Percentiles rank a stretch among this genome's conserved stretches.
These are phyloP conservation scores for Hypoxylon sp. DNA, from an alignment of 2,329 filamentous ascomycete genomes.

Conservation along the genomic window DNA sequence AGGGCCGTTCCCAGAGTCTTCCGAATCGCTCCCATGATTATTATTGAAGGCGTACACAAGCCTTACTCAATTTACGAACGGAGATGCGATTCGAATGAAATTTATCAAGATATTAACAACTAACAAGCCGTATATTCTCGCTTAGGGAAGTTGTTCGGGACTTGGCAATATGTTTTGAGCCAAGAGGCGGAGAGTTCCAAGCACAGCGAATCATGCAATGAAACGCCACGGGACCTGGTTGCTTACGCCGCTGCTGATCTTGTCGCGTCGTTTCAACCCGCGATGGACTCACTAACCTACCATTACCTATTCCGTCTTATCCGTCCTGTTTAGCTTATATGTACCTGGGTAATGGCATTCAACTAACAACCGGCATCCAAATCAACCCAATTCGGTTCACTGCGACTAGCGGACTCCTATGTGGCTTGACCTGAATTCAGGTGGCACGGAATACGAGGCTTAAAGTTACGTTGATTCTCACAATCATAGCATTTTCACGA, in stretches of 20 bases:
- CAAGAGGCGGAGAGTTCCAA: slow-evolving; percentile 7
- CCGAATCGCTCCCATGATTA: slow-evolving; percentile 30
- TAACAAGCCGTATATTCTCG: slow-evolving; percentile 6
- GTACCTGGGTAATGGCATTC: no score
- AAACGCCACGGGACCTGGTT: slow-evolving; percentile 1
- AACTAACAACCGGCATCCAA: not conserved
- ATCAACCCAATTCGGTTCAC: no score
- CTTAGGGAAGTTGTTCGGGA: slow-evolving; percentile 6
- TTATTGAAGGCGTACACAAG: not conserved
- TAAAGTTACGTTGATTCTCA: no score
- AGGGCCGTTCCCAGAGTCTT: slow-evolving; percentile 22
- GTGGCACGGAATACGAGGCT: no score
- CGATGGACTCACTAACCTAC: not conserved
- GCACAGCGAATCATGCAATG: slow-evolving; percentile 10
- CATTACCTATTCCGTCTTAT: no score
- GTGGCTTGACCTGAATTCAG: no score
- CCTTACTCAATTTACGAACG: not conserved
- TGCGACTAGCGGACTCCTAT: no score
- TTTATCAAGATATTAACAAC: not conserved
- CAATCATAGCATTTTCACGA: no score
- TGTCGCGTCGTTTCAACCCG: not conserved
- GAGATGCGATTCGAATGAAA: not conserved
- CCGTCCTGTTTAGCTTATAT: no score
- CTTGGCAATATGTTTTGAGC: slow-evolving; percentile 16
- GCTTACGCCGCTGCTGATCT: not conserved